Conservation (phyloP, 371 early-diverging fungal species). For the Homolaphlyctis polyrhiza region DNA sequence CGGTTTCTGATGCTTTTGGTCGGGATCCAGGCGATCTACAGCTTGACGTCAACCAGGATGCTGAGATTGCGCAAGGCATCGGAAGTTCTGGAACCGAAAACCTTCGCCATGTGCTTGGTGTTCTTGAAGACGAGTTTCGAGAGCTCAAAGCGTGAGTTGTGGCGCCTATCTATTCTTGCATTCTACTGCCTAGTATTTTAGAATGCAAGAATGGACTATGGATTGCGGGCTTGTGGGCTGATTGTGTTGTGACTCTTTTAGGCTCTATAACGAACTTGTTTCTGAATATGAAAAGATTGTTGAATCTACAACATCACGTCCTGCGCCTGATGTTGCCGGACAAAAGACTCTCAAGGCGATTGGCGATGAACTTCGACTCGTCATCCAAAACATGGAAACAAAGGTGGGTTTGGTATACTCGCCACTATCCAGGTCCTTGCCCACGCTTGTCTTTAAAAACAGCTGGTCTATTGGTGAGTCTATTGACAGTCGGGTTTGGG, state of each 20-base stretch:
- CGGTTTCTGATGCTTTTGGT: too few relatives aligned
- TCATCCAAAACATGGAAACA: slow-evolving; percentile 39
- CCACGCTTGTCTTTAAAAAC: too few relatives aligned
- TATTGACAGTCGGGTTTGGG: neutral
- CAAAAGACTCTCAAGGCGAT: slow-evolving; percentile 21
- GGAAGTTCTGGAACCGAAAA: slow-evolving; percentile 10
- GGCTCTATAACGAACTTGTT: slow-evolving; percentile 38
- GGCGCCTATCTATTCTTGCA: too few relatives aligned
- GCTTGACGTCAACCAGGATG: slow-evolving; percentile 10
- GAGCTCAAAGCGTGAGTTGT: slow-evolving; percentile 20
- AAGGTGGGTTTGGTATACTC: too few relatives aligned
- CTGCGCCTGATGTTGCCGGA: neutral
- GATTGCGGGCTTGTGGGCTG: too few relatives aligned
- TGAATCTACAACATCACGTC: slow-evolving; percentile 8
- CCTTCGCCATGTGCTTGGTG: slow-evolving; percentile 17
- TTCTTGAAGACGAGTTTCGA: slow-evolving; percentile 29
- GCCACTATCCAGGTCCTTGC: too few relatives aligned
- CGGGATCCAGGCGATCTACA: neutral
- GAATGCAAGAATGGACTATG: too few relatives aligned
- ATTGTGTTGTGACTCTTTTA: too few relatives aligned
- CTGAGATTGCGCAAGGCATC: slow-evolving; percentile 11
- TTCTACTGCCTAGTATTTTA: too few relatives aligned
- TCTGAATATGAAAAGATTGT: slow-evolving; percentile 33
- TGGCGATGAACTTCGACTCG: slow-evolving; percentile 35
- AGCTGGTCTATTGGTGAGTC: too few relatives aligned